Conservation (phyloP, 2,329 filamentous ascomycete genomes). For the Fusarium neocosmosporiellum region DNA sequence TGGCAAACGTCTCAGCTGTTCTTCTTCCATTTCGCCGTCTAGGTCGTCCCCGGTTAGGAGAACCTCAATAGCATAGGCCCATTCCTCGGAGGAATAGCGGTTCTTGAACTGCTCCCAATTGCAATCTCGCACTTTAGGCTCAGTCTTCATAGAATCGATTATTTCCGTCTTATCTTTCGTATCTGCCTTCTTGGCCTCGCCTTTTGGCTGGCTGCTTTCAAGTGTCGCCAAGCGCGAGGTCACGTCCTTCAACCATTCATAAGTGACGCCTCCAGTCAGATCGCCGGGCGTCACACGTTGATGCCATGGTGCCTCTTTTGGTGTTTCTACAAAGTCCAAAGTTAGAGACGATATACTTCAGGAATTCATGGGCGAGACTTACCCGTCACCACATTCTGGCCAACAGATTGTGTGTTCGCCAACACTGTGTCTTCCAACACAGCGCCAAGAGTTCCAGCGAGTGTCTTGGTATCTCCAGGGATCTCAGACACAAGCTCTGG, state of each 20-base stretch:
- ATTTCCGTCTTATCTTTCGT: not conserved
- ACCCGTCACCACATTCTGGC: not conserved
- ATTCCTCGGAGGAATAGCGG: not conserved
- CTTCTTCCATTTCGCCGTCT: not conserved
- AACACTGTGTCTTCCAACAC: not conserved
- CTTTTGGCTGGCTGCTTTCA: not conserved
- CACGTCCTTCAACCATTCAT: not conserved
- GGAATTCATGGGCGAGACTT: not conserved
- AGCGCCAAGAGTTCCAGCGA: not conserved
- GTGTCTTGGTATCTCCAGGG: not conserved
- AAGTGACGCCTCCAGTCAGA: not conserved
- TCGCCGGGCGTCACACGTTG: not conserved
- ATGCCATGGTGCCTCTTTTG: not conserved
- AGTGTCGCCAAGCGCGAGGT: not conserved
- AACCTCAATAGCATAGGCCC: not conserved
- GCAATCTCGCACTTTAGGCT: not conserved
- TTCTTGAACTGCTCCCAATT: slow-evolving; percentile 7
- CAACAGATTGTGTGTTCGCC: not conserved
- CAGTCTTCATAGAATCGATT: not conserved
- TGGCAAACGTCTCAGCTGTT: not conserved
- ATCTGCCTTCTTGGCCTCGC: not conserved
- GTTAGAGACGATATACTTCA: not conserved
- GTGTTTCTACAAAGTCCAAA: not conserved
- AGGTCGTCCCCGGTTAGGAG: not conserved
- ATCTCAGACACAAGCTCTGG: not conserved